phyloP scores from a whole-genome alignment of 148 eudicot species.

The Vaccinium vitisidaea region DNA sequence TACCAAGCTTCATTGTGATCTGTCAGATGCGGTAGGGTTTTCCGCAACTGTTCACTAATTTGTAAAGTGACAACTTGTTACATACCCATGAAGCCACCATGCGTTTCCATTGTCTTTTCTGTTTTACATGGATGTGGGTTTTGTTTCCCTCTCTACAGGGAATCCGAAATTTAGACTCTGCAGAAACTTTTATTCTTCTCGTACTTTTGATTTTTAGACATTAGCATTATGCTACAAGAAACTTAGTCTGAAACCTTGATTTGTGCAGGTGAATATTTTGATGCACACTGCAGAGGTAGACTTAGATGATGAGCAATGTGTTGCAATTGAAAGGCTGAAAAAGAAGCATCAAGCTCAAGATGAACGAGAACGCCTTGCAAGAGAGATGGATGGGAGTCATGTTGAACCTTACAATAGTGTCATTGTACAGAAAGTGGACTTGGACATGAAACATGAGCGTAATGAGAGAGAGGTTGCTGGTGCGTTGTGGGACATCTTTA shows the following conservation, averaged over 20 bases:
- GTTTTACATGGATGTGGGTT: not conserved
- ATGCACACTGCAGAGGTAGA: slow-evolving; percentile 65
- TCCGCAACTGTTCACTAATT: not conserved
- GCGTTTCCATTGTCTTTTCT: not conserved
- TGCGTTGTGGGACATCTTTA: slow-evolving; percentile 93
- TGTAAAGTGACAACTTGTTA: not conserved
- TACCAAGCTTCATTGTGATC: slow-evolving; percentile 92
- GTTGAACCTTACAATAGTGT: not conserved
- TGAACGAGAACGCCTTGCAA: slow-evolving; percentile 38
- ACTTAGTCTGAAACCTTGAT: slow-evolving; percentile 10
- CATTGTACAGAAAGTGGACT: not conserved
- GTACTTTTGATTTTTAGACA: not conserved
- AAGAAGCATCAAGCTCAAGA: slow-evolving; percentile 73
- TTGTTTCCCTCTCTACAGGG: not conserved
- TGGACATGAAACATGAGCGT: not conserved
- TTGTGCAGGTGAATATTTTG: slow-evolving; percentile 78
- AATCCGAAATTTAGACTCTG: not conserved
- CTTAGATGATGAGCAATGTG: slow-evolving; percentile 41
- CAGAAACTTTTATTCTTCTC: not conserved
- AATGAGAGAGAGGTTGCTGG: slow-evolving; percentile 19
- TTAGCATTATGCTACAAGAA: not conserved
- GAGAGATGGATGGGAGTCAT: slow-evolving; percentile 10
- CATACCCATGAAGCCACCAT: not conserved
- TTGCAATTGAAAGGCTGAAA: slow-evolving; percentile 56
- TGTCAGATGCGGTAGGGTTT: slow-evolving; percentile 90